Conservation (phyloP, 371 early-diverging fungal genomes). For the Mucor piriformis region DNA sequence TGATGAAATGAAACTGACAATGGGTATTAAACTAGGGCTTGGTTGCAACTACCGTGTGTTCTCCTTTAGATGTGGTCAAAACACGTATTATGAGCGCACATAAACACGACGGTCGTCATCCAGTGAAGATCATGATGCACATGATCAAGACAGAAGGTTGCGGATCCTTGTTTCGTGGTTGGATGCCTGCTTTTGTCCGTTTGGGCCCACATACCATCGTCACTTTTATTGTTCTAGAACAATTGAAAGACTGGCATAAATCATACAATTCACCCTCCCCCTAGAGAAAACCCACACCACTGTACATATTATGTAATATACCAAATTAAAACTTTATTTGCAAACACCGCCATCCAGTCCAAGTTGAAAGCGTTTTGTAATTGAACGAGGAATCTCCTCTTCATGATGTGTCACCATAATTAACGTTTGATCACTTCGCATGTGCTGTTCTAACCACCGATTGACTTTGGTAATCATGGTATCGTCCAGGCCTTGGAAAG, state of each 20-base stretch:
- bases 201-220: constrained; percentile 74
- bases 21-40: constrained; percentile 68
- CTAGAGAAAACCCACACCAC: too few relatives aligned
- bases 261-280: constrained; percentile 5
- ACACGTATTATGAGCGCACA: constrained; percentile 83
- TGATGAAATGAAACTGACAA: not conserved
- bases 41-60: constrained; percentile 86
- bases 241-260: constrained; percentile 51
- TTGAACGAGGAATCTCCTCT: constrained; percentile 57
- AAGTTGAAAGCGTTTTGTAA: constrained; percentile 39
- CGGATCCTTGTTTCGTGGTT: constrained; percentile 73
- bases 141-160: constrained; percentile 66
- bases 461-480: constrained; percentile 48
- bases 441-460: constrained; percentile 51
- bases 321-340: too few relatives aligned
- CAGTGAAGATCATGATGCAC: constrained; percentile 53
- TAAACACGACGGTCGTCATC: constrained; percentile 24
- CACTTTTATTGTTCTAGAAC: constrained; percentile 70
- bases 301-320: too few relatives aligned
- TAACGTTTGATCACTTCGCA: constrained; percentile 52
- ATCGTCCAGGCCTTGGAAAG: constrained; percentile 63
- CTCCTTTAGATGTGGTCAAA: constrained; percentile 90
- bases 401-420: constrained; percentile 68
- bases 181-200: constrained; percentile 67
- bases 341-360: constrained; percentile 3